Conservation (phyloP, 345 rosid genomes). For the Populus nigra region DNA sequence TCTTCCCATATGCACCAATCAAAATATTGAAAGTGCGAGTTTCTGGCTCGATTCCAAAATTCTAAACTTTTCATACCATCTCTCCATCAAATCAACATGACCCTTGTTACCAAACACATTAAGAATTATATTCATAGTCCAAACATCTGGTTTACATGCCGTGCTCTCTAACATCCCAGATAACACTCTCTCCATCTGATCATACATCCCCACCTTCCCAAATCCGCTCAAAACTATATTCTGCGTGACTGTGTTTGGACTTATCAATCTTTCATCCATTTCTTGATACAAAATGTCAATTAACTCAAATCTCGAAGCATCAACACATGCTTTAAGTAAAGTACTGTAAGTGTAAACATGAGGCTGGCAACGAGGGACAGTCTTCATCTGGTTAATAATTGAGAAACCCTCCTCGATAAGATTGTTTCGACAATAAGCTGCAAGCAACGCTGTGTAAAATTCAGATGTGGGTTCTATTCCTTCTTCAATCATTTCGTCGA, state of each 20-base stretch:
- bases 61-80: conserved; percentile 87
- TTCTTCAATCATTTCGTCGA: conserved; percentile 75
- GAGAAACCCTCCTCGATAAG: conserved; percentile 67
- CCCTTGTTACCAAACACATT: conserved; percentile 85
- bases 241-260: conserved; percentile 81
- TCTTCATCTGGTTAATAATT: conserved; percentile 58
- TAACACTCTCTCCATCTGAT: conserved; percentile 79
- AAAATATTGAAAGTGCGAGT: conserved; percentile 80
- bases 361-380: conserved; percentile 69
- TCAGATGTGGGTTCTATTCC: conserved; percentile 67
- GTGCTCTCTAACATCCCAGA: conserved; percentile 67
- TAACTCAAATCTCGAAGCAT: conserved; percentile 56
- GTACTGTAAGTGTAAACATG: conserved; percentile 78
- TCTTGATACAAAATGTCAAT: conserved; percentile 56
- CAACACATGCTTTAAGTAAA: conserved; percentile 69
- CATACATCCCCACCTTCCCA: conserved; percentile 67
- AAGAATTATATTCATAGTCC: conserved; percentile 87
- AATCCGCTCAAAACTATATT: conserved; percentile 87
- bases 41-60: conserved; percentile 80
- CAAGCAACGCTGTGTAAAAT: conserved; percentile 78
- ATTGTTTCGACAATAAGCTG: conserved; percentile 64
- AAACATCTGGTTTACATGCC: conserved; percentile 74
- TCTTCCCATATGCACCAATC: conserved; percentile 89
- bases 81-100: conserved; percentile 78
- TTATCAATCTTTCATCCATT: conserved; percentile 65